These are phyloP conservation scores for Trichophyton verrucosum DNA, from an alignment of 2,329 filamentous ascomycete genomes.

Conservation along the genomic window DNA sequence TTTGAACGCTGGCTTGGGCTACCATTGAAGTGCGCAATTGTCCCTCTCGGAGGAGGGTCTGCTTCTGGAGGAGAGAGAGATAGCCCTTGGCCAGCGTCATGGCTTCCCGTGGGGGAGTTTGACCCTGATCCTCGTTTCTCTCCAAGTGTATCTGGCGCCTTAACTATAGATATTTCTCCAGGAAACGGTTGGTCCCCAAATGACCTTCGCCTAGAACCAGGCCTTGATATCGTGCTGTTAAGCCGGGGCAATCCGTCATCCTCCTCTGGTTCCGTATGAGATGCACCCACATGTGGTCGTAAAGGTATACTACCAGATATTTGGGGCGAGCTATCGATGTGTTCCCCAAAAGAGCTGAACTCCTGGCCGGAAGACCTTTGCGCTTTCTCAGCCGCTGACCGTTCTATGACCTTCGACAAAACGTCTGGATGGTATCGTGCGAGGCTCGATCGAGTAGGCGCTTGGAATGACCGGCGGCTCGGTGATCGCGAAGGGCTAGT, in stretches of 20 bases:
- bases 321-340: not conserved
- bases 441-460: conserved; percentile 54
- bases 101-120: not conserved
- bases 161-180: not conserved
- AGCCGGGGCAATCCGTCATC: not conserved
- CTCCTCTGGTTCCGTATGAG: not conserved
- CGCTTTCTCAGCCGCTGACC: conserved; percentile 26
- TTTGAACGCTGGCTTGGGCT: not conserved
- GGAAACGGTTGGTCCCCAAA: not conserved
- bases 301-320: not conserved
- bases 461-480: conserved; percentile 48
- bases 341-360: not conserved
- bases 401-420: conserved; percentile 36
- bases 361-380: conserved; percentile 16
- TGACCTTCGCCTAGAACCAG: not conserved
- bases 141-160: not conserved
- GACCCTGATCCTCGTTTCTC: not conserved
- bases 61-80: not conserved
- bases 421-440: conserved; percentile 50
- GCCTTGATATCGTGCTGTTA: not conserved
- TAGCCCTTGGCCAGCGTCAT: not conserved
- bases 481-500: conserved; percentile 20
- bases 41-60: not conserved
- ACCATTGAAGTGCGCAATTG: not conserved
- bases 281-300: not conserved